Base-by-base conservation (phyloP, 108 stramenopile genomes). In the Cylindrotheca closterium region DNA sequence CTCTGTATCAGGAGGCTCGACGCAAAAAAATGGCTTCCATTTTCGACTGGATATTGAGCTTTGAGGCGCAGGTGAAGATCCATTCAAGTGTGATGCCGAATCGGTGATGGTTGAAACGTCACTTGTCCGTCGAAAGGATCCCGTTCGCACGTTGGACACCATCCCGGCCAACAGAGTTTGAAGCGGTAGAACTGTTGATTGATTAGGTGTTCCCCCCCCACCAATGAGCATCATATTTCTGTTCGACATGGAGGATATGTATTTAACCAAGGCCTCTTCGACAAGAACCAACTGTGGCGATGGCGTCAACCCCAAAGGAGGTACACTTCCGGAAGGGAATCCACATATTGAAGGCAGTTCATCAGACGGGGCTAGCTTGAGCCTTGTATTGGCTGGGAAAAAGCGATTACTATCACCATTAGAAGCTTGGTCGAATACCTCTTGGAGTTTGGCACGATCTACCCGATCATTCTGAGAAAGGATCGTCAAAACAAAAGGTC, bases 1-100 rank as follows among this genome's bases (percentile, higher is more conserved):
- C 1, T 55, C 18, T 23, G 2, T 51, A 25, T 63, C 55, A 3
- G 70, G 70, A 3, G 70, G 70, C 21, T 47, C 62, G 19, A 71
- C 25, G 0, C 30, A 17, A 51, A 71, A 71, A 42, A 51, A 71
- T 30, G 70, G 70, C 15, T 28, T 29, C 24, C 7, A 7, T 30
- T 30, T 7, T 30, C 29, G 24, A 7, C 7, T 42, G 10, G 37
- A 10, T 15, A 15, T 42, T 7, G 15, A 7, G 10, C 7, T 42
- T 42, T 42, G 37, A 7, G 15, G 7, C 15, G 10, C 15, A 10
- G 37, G 7, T 42, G 37, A 15, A 10, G 37, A 15, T 10, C 7
- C 15, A 10, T 7, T 42, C 7, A 15, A 10, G 15, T 15, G 7
- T 10, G 37, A 42, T 10, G 15, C 15, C 15, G 37, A 7, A 10